These are phyloP conservation scores for Candida coquimbonensis DNA, from an alignment of 805 yeast genomes.

Conservation along the genomic window DNA sequence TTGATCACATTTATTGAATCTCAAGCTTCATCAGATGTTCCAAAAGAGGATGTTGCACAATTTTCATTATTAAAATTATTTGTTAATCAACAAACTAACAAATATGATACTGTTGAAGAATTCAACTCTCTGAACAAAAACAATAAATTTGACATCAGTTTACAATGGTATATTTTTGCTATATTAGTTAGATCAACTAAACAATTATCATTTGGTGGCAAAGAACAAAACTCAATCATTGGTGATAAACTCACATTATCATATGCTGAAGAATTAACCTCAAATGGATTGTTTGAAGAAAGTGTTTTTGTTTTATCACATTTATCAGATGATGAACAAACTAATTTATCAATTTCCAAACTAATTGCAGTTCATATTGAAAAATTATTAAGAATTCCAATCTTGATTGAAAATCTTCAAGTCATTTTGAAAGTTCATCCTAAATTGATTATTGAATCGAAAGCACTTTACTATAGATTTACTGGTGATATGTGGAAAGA, in stretches of 20 bases:
- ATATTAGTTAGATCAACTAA: conserved; percentile 32
- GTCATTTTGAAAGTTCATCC: conserved; percentile 41
- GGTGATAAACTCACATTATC: conserved; percentile 33
- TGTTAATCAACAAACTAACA: conserved; percentile 16
- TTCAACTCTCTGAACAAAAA: conserved; percentile 12
- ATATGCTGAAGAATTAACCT: conserved; percentile 46
- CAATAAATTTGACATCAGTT: conserved; percentile 27
- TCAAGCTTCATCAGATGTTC: conserved; percentile 7
- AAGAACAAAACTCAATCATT: conserved; percentile 4
- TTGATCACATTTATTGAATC: conserved; percentile 24
- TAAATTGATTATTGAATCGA: conserved; percentile 43
- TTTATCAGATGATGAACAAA: conserved; percentile 38
- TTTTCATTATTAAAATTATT: conserved; percentile 25
- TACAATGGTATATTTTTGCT: conserved; percentile 48
- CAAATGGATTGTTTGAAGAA: conserved; percentile 44
- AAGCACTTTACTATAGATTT: conserved; percentile 49
- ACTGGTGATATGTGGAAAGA: conserved; percentile 50
- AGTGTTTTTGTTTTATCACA: conserved; percentile 61
- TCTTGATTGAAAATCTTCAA: conserved; percentile 30
- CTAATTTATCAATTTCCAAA: conserved; percentile 33
- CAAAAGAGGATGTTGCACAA: conserved; percentile 14
- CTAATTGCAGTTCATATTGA: conserved; percentile 23
- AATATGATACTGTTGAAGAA: conserved; percentile 11
- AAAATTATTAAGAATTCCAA: conserved; percentile 8
- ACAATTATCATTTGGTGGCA: conserved; percentile 18